Percentiles rank a stretch among this genome's conserved stretches.
These are phyloP conservation scores for Pyrenophora teres DNA, from an alignment of 2,329 filamentous ascomycete species.

Conservation along the genomic window DNA sequence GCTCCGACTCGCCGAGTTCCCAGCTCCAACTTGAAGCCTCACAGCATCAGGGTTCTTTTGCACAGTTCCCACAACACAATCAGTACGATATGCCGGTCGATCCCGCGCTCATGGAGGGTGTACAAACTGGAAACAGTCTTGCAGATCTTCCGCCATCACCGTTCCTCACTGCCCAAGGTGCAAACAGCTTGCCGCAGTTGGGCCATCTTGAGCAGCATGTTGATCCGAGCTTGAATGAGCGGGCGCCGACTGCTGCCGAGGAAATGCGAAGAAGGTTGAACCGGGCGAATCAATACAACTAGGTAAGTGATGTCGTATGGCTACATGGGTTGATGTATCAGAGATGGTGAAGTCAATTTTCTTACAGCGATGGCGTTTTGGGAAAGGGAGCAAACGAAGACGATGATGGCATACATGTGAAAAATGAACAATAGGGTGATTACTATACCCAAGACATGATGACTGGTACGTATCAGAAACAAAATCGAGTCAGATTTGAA, in stretches of 20 bases:
- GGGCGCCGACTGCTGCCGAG: slow-evolving; percentile 27
- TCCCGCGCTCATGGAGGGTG: slow-evolving; percentile 62
- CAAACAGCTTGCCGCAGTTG: slow-evolving; percentile 15
- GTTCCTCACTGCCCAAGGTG: slow-evolving; percentile 34
- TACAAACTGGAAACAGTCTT: slow-evolving; percentile 22
- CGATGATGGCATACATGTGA: not conserved
- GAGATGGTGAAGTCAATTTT: not conserved
- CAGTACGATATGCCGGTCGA: slow-evolving; percentile 62
- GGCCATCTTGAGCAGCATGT: slow-evolving; percentile 16
- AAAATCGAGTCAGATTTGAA: too few species aligned
- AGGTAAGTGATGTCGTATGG: not conserved
- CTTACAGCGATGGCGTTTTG: not conserved
- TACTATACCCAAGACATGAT: not conserved
- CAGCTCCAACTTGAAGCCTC: slow-evolving; percentile 38
- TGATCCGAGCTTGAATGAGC: slow-evolving; percentile 10
- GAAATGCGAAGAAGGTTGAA: slow-evolving; percentile 33
- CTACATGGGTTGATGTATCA: not conserved
- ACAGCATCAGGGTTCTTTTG: slow-evolving; percentile 36
- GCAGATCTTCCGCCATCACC: slow-evolving; percentile 43
- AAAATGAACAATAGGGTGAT: too few species aligned
- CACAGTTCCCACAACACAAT: slow-evolving; percentile 43
- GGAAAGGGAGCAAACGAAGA: not conserved
- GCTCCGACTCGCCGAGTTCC: slow-evolving; percentile 32
- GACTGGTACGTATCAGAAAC: not conserved
- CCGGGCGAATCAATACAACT: slow-evolving; percentile 8